These are phyloP conservation scores for Corinectria fuckeliana DNA, from an alignment of 2,329 filamentous ascomycete genomes.

Conservation along the genomic window DNA sequence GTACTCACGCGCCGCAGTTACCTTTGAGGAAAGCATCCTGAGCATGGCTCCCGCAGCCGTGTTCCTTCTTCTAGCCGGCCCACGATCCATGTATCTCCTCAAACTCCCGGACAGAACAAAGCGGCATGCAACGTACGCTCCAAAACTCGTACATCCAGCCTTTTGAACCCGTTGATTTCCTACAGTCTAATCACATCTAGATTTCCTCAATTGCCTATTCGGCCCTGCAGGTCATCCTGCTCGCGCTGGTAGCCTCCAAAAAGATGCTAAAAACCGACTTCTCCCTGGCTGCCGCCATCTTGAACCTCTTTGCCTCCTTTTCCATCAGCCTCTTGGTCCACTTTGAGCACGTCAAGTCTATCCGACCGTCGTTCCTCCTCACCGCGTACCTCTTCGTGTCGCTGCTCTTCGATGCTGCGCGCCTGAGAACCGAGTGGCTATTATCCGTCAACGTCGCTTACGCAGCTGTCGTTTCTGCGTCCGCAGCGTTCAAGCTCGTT, in stretches of 20 bases:
- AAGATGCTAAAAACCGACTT: slow-evolving; percentile 37
- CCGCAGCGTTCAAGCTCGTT: slow-evolving; percentile 32
- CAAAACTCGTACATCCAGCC: slow-evolving; percentile 34
- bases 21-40: slow-evolving; percentile 41
- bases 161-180: neutral
- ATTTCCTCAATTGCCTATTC: slow-evolving; percentile 33
- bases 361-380: slow-evolving; percentile 42
- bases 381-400: slow-evolving; percentile 40
- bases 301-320: slow-evolving; percentile 38
- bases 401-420: slow-evolving; percentile 42
- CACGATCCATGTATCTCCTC: slow-evolving; percentile 35
- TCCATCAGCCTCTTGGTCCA: slow-evolving; percentile 40
- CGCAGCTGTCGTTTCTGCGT: slow-evolving; percentile 33
- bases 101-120: slow-evolving; percentile 33
- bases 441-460: slow-evolving; percentile 34
- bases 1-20: slow-evolving; percentile 31
- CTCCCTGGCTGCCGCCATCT: slow-evolving; percentile 38
- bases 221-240: slow-evolving; percentile 34
- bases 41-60: slow-evolving; percentile 32
- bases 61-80: slow-evolving; percentile 34
- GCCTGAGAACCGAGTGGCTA: slow-evolving; percentile 43
- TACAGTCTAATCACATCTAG: slow-evolving; percentile 20
- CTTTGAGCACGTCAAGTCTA: slow-evolving; percentile 43
- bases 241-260: slow-evolving; percentile 35
- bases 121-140: slow-evolving; percentile 34